Conservation (phyloP, 2,329 filamentous ascomycete genomes). For the Ophiostoma tasmaniense region DNA sequence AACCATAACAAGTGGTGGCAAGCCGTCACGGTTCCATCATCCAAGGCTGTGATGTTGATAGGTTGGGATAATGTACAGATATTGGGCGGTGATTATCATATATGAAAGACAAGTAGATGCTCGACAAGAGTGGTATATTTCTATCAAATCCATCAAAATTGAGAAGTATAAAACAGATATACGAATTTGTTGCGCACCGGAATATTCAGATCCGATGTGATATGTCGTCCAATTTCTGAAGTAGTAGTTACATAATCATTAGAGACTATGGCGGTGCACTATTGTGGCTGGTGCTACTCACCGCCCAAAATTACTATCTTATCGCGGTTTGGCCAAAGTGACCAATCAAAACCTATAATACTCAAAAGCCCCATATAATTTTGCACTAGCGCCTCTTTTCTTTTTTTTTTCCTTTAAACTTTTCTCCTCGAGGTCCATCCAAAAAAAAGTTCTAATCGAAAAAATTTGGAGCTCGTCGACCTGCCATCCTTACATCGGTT, state of each 20-base stretch:
- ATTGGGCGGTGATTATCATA: too few species aligned
- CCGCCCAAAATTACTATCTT: constrained; percentile 3
- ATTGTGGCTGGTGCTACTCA: constrained; percentile 1
- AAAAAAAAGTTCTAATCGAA: constrained; percentile 11
- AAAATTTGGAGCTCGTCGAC: constrained; percentile 13
- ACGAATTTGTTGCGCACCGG: neutral
- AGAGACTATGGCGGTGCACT: neutral
- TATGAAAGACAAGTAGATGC: too few species aligned
- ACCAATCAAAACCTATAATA: neutral
- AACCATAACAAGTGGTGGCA: too few species aligned
- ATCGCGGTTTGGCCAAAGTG: neutral
- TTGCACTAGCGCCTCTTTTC: constrained; percentile 18
- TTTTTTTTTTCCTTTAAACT: constrained; percentile 17
- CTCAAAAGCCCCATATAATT: constrained; percentile 11
- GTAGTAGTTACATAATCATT: neutral
- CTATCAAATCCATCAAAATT: too few species aligned
- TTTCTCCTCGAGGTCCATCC: constrained; percentile 13
- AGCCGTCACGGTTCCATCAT: too few species aligned
- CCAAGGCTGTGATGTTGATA: too few species aligned
- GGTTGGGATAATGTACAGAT: too few species aligned
- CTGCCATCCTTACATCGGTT: neutral
- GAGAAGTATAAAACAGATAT: neutral
- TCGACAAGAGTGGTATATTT: too few species aligned
- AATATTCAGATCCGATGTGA: neutral
- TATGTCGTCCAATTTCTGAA: neutral